Percentiles rank a stretch among this genome's conserved stretches.
These are phyloP conservation scores for Neostapfia colusana DNA, from an alignment of 176 grass and related monocot genomes.

Conservation along the genomic window DNA sequence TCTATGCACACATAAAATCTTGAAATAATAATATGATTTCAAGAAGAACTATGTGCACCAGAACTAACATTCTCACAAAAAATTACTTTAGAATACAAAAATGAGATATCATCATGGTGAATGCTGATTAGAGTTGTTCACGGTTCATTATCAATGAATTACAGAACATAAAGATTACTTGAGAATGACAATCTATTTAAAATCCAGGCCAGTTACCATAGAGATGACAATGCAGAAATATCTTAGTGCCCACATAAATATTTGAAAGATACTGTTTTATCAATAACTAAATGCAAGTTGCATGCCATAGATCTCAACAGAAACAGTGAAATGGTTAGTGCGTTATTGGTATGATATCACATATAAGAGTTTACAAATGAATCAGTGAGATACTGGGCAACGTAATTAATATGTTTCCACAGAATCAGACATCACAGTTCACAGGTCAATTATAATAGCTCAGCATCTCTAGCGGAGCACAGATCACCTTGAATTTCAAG, in stretches of 20 bases:
- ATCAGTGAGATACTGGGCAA: neutral
- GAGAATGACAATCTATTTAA: no score
- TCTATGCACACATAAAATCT: slow-evolving; percentile 50
- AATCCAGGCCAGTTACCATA: no score
- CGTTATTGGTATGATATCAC: no score
- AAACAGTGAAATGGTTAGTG: no score
- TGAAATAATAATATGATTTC: slow-evolving; percentile 30
- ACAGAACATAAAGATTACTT: no score
- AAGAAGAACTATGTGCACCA: slow-evolving; percentile 49
- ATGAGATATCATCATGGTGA: neutral
- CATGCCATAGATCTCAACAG: no score
- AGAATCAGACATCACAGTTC: neutral
- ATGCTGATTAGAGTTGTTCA: neutral
- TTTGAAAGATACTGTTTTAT: no score
- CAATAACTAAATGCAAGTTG: no score
- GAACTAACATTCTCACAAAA: neutral
- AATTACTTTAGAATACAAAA: neutral
- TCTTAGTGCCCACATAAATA: no score
- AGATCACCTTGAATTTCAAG: neutral
- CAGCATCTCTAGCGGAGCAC: neutral
- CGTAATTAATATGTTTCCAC: neutral
- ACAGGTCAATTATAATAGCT: neutral
- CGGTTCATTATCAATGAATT: no score
- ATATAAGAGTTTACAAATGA: neutral
- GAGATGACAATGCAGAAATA: no score